phyloP scores from a whole-genome alignment of 495 filamentous ascomycete genomes.

The Neurospora sp. region DNA sequence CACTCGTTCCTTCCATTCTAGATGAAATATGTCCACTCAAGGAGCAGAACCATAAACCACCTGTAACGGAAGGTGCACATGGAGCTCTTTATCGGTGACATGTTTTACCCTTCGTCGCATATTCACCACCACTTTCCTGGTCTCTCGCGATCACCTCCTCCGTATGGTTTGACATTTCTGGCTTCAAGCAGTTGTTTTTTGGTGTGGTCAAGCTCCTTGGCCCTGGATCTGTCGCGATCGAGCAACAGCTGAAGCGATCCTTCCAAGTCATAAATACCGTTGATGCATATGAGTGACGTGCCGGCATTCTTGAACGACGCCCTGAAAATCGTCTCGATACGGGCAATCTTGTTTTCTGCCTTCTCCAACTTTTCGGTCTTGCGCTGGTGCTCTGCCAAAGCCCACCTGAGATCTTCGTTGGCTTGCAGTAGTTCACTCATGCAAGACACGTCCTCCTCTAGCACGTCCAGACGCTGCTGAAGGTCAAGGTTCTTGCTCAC shows the following conservation, averaged over 20 bases:
- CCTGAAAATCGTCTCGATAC: not conserved
- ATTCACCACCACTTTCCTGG: not conserved
- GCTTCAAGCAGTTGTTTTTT: not conserved
- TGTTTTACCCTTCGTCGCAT: too few relatives aligned
- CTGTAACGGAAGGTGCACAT: not conserved
- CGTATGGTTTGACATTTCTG: not conserved
- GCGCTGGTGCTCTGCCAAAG: not conserved
- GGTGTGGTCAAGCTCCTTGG: not conserved
- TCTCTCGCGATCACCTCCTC: not conserved
- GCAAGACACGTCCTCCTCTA: not conserved
- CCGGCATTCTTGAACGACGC: not conserved
- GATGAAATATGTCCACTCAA: not conserved
- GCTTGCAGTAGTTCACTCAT: not conserved
- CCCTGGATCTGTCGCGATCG: not conserved
- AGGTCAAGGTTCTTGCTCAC: not conserved
- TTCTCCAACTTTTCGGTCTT: not conserved
- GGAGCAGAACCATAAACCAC: not conserved
- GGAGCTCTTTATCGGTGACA: too few relatives aligned
- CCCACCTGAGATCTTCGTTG: not conserved
- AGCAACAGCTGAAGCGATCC: not conserved
- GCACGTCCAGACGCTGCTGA: not conserved
- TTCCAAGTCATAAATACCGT: not conserved
- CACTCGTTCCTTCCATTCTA: not conserved
- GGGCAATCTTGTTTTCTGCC: not conserved
- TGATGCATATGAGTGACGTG: not conserved